Conservation (phyloP, 2,329 filamentous ascomycete species). For the Trichoderma sp. region DNA sequence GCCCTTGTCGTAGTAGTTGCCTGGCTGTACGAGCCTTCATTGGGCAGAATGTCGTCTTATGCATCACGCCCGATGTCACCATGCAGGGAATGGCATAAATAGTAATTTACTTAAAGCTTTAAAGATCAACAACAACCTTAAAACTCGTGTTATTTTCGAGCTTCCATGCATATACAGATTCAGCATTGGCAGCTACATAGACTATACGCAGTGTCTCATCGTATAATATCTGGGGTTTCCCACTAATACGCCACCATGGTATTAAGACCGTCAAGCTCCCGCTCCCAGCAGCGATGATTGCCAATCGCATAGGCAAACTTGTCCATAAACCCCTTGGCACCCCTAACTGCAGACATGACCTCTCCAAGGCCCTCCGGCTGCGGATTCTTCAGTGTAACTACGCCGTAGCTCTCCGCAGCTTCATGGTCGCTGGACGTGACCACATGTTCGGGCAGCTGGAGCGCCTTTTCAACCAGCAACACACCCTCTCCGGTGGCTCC, state of each 20-base stretch:
- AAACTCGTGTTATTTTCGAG: neutral
- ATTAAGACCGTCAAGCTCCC: conserved; percentile 72
- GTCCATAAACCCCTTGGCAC: conserved; percentile 69
- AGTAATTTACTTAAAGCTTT: neutral
- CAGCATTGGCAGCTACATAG: no score
- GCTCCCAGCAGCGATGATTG: conserved; percentile 72
- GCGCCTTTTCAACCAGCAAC: conserved; percentile 58
- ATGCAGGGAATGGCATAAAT: neutral
- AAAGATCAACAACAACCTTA: neutral
- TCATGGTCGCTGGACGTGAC: conserved; percentile 49
- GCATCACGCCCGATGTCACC: conserved; percentile 7
- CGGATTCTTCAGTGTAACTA: conserved; percentile 66
- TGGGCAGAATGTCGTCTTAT: neutral
- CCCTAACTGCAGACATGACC: conserved; percentile 65
- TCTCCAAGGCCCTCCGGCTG: conserved; percentile 64
- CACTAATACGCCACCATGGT: conserved; percentile 67
- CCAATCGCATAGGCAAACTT: conserved; percentile 71
- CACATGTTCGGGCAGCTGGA: conserved; percentile 48
- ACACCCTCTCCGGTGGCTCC: conserved; percentile 75
- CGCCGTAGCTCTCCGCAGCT: conserved; percentile 71
- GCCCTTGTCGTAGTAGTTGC: neutral
- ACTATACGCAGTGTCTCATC: no score
- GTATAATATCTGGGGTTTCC: neutral
- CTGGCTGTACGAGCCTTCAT: neutral
- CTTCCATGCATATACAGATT: no score